Conservation (phyloP, 345 rosid species). For the Arabidopsis thaliana region DNA sequence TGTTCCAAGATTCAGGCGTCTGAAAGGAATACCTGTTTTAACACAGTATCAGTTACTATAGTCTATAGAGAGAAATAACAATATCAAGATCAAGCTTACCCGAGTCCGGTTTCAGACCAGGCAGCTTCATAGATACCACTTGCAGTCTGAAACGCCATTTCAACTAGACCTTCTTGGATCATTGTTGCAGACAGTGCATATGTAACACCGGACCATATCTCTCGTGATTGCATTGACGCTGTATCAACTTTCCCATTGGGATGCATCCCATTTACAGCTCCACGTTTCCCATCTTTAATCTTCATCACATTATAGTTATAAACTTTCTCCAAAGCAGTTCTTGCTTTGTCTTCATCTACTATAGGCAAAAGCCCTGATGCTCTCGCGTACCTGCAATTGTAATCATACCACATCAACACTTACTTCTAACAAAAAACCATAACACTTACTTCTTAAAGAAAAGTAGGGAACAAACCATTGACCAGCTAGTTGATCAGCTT, state of each 20-base stretch:
- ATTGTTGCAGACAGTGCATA: slow-evolving; percentile 89
- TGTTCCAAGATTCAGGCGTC: slow-evolving; percentile 93
- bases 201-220: slow-evolving; percentile 96
- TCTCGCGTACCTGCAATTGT: slow-evolving; percentile 69
- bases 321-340: slow-evolving; percentile 69
- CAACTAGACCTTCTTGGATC: slow-evolving; percentile 79
- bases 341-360: slow-evolving; percentile 74
- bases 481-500: slow-evolving; percentile 97
- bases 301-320: slow-evolving; percentile 79
- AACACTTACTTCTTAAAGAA: neutral
- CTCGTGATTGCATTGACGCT: slow-evolving; percentile 84
- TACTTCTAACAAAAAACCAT: neutral
- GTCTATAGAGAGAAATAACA: neutral
- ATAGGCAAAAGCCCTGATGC: slow-evolving; percentile 83
- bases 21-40: slow-evolving; percentile 75
- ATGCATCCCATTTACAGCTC: slow-evolving; percentile 95
- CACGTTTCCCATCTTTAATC: slow-evolving; percentile 79
- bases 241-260: slow-evolving; percentile 81
- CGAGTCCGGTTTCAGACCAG: slow-evolving; percentile 85
- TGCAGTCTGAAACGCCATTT: slow-evolving; percentile 81
- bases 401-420: slow-evolving; percentile 12
- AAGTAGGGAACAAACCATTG: slow-evolving; percentile 60
- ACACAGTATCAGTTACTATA: neutral
- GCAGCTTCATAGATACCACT: slow-evolving; percentile 75
- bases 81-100: slow-evolving; percentile 52